phyloP scores from a whole-genome alignment of 2,329 filamentous ascomycete genomes.

The Capronia coronata region DNA sequence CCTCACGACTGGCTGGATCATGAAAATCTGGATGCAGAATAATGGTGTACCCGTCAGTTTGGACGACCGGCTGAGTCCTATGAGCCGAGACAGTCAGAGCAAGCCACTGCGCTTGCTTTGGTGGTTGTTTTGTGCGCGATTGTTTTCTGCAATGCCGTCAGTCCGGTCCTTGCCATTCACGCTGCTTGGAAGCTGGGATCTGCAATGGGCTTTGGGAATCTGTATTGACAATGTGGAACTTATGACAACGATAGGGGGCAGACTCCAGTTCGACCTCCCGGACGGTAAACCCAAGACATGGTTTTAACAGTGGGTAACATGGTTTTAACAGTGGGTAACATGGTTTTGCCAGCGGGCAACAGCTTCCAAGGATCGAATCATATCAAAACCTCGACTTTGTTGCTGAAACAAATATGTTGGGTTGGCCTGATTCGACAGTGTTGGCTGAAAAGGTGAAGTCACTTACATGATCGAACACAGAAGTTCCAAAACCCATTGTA shows the following conservation, averaged over 20 bases:
- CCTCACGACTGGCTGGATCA: background rate
- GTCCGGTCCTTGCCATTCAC: background rate
- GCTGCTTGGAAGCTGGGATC: no score
- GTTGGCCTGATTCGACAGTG: no score
- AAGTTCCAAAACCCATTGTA: constrained; percentile 37
- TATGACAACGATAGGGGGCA: no score
- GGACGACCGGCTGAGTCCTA: constrained; percentile 15
- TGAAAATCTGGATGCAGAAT: constrained; percentile 15
- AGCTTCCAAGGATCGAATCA: no score
- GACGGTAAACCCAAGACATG: no score
- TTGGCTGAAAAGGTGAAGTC: background rate
- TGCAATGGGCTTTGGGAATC: no score
- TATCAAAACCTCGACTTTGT: no score
- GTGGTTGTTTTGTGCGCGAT: constrained; percentile 4
- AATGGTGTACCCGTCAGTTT: constrained; percentile 25
- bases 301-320: no score
- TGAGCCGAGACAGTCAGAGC: constrained; percentile 23
- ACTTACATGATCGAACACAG: constrained; percentile 25
- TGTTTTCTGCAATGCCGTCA: constrained; percentile 8
- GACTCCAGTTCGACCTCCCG: no score
- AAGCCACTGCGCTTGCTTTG: constrained; percentile 17
- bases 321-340: no score
- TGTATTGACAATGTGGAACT: no score
- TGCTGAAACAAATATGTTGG: background rate
- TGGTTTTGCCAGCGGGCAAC: no score